These are phyloP conservation scores for Fusarium sp. DNA, from an alignment of 2,329 filamentous ascomycete species.

Conservation along the genomic window DNA sequence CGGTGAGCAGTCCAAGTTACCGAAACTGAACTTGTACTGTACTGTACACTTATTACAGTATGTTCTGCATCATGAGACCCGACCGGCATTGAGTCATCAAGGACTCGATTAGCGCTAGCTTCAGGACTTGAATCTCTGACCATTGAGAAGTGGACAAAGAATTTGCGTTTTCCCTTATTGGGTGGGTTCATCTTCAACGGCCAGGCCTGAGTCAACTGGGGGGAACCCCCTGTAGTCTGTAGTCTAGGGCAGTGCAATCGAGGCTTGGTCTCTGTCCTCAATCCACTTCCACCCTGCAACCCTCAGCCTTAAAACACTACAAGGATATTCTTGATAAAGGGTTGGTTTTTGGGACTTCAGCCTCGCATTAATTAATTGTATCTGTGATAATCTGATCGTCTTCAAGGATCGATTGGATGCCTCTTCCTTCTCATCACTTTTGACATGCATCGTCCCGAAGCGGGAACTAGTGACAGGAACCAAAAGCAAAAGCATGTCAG, in stretches of 20 bases:
- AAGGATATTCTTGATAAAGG: background rate
- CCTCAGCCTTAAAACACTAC: slow-evolving; percentile 41
- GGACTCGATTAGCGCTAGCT: slow-evolving; percentile 9
- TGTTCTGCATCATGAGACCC: slow-evolving; percentile 40
- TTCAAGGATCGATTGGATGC: slow-evolving; percentile 42
- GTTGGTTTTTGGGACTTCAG: slow-evolving; percentile 22
- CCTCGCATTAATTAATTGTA: slow-evolving; percentile 34
- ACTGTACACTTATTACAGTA: slow-evolving; percentile 5
- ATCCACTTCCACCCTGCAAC: background rate
- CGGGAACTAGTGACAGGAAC: slow-evolving; percentile 40
- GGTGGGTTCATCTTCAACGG: background rate
- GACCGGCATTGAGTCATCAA: slow-evolving; percentile 45
- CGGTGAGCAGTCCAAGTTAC: background rate
- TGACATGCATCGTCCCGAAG: slow-evolving; percentile 29
- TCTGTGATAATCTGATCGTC: slow-evolving; percentile 17
- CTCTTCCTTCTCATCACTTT: slow-evolving; percentile 29
- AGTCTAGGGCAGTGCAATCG: slow-evolving; percentile 34
- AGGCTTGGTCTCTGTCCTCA: slow-evolving; percentile 36
- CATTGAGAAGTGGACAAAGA: slow-evolving; percentile 2
- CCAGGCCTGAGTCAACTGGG: slow-evolving; percentile 11
- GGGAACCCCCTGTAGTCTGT: background rate
- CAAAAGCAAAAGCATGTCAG: slow-evolving; percentile 4
- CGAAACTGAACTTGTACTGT: background rate
- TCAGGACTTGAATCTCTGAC: slow-evolving; percentile 4
- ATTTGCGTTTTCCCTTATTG: background rate